Base-by-base conservation (phyloP, 2,329 filamentous ascomycete species). In the Penicillium olsonii region DNA sequence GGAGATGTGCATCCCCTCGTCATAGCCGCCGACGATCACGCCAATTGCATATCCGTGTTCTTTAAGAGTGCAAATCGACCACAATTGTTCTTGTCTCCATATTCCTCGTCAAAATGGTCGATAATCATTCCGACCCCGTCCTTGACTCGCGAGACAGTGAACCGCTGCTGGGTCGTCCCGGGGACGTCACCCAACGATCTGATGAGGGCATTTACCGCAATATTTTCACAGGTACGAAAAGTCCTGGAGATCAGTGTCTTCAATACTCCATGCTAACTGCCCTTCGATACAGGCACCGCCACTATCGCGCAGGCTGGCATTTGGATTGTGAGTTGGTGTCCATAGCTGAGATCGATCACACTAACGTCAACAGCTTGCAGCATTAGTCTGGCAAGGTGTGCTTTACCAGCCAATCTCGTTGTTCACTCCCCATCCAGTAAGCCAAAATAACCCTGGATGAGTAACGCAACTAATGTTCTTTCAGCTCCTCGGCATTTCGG, bases 341-440 rank as follows among this genome's bases (percentile, higher is more conserved):
- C 15, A 33, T 24, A 12, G 5, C 17, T 12, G 33, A 9, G 33
- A 18, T 42, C n/a, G 11, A 11, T 19, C 37, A 19, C 42, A 43
- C 27, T 50, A 15, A 50, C 14, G 29, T 37, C 26, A 1, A 14
- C 54, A 83, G 80, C 82, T 96, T 54, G 76, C 84, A 41, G 82
- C 83, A 29, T 82, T 92, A 48, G 79, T 95, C 57, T 96, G 90
- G 90, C 82, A 83, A 38, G 82, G 82, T 48, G 82, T 96, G 56
- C 83, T 96, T 66, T 81, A 84, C 35, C 78, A 80, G 37, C 69
- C 85, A 24, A 67, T 95, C 54, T 88, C 89, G 33, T 84, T 96
- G 61, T 96, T 97, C 80, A 91, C 90, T 15, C 84, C 87, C 8
- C 92, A 97, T 70, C 92, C 92, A 7, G 84, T 96, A 66, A 76